Conservation (phyloP, 805 yeast species). For the Debaryomyces castellii region DNA sequence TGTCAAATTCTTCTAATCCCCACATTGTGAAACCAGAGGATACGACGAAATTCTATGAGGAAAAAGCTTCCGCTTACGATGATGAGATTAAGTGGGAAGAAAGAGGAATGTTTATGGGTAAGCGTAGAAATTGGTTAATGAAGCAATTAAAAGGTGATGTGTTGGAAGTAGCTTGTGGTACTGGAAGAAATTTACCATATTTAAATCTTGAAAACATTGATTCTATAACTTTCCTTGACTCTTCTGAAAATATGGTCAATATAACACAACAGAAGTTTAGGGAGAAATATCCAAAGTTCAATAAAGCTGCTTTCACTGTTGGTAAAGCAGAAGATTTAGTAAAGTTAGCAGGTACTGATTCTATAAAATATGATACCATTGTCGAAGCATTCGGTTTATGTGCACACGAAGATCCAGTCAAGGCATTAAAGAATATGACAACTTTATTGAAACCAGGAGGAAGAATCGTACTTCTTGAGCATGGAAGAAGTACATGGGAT, state of each 20-base stretch:
- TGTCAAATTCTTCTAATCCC: constrained; percentile 39
- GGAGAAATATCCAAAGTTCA: constrained; percentile 61
- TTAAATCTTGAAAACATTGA: constrained; percentile 57
- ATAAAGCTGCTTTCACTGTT: constrained; percentile 80
- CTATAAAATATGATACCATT: constrained; percentile 81
- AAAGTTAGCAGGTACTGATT: constrained; percentile 44
- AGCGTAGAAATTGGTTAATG: constrained; percentile 78
- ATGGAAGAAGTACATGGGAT: constrained; percentile 83
- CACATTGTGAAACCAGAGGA: constrained; percentile 69
- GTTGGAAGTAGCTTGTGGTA: constrained; percentile 92
- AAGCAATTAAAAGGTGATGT: constrained; percentile 82
- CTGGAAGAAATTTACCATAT: constrained; percentile 88
- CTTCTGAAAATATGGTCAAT: constrained; percentile 84
- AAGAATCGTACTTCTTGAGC: constrained; percentile 82
- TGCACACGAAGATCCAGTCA: constrained; percentile 91
- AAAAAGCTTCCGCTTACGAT: constrained; percentile 79
- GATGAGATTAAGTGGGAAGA: constrained; percentile 76
- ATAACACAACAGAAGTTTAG: constrained; percentile 73
- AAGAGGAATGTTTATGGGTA: constrained; percentile 55
- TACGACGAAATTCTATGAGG: constrained; percentile 77
- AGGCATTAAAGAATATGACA: constrained; percentile 73
- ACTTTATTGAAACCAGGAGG: constrained; percentile 84
- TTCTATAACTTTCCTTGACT: constrained; percentile 82
- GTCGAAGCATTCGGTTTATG: constrained; percentile 94
- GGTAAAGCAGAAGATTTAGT: constrained; percentile 85